Base-by-base conservation (phyloP, 352 stramenopile species). In the Phytophthora pisi region DNA sequence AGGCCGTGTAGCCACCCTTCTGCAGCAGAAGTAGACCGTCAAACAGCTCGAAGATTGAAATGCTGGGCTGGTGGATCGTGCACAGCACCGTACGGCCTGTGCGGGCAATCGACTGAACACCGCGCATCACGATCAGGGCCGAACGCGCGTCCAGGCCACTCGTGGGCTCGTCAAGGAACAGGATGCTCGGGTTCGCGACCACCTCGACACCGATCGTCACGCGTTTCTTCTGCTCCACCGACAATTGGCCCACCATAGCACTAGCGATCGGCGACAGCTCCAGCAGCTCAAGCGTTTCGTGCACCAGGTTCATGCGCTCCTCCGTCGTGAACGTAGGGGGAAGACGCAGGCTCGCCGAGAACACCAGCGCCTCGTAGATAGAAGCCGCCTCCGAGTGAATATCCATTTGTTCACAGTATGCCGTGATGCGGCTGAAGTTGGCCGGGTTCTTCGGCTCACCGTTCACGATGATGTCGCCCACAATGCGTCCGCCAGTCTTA, bases 331-430 rank as follows among this genome's bases (percentile, higher is more conserved):
- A 78, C 3, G 50, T 74, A 0, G 74, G 70, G 0, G 82, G 76
- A 6, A 98, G 82, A 38, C 96, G 81, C 23, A 98, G 70, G 36
- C 80, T 78, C 0, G 94, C 93, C 18, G 90, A 97, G 70, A 98
- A 98, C 50, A 91, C 74, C 5, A 98, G 78, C 15, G 92, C 91
- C 66, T 98, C 94, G 42, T 80, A 72, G 49, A 97, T 93, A 23
- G 90, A 97, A 9, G 89, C 70, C 23, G 84, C 73, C 40, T 93
- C 81, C 42, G 85, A 84, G 71, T 97, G 89, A 26, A 92, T 82
- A 71, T 97, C 90, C 70, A 96, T 92, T 68, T 98, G 93, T 75
- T 98, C 93, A 20, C 96, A 93, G 65, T 98, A 98, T 8, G 89
- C 93, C 7, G 81, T 88, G 66, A 96, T 90, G 50, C 93, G 80